Base-by-base conservation (phyloP, 306 rosid species). In the Sindora glabra region DNA sequence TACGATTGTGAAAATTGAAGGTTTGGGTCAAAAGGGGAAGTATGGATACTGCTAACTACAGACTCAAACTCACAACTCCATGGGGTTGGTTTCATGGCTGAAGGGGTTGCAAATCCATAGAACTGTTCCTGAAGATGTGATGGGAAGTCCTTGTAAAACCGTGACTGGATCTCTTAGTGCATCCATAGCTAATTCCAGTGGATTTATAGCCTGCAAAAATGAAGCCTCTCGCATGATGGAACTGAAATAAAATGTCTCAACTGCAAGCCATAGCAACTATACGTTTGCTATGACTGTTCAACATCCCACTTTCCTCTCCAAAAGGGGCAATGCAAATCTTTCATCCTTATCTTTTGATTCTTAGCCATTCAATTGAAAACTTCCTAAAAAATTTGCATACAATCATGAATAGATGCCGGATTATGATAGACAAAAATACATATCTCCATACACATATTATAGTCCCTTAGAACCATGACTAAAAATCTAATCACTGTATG, bases 61-160 rank as follows among this genome's bases (percentile, higher is more conserved):
- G 27, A 18, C 59, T n/a, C n/a, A n/a, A 74, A 78, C 96, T 82
- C 75, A 92, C 97, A 89, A 34, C 70, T 86, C 99, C 99, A 92
- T 62, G 89, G 95, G 57, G 99, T 89, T 74, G 99, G 99, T 69
- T 92, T 92, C 90, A 92, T 86, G 65, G 99, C 89, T 64, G 99
- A 92, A 13, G 97, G 94, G 24, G 99, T 82, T 18, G 90, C 97
- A 73, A 80, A 92, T 71, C 90, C 94, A 44, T 84, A 92, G 55
- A 78, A 75, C 69, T 77, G 71, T 66, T 92, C 99, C 77, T 78
- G 67, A 15, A 89, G 87, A 82, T 92, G 99, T 47, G 97, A 95
- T 62, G 97, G 97, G 74, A 86, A 92, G 63, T 92, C 99, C 65
- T 56, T 53, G 50, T 92, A 89, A 74, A 92, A 89, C 46, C 81